A percentile compares a stretch with the other conserved stretches of the same genome.
phyloP scores from a whole-genome alignment of 805 yeast genomes.

The Limtongia smithiae region DNA sequence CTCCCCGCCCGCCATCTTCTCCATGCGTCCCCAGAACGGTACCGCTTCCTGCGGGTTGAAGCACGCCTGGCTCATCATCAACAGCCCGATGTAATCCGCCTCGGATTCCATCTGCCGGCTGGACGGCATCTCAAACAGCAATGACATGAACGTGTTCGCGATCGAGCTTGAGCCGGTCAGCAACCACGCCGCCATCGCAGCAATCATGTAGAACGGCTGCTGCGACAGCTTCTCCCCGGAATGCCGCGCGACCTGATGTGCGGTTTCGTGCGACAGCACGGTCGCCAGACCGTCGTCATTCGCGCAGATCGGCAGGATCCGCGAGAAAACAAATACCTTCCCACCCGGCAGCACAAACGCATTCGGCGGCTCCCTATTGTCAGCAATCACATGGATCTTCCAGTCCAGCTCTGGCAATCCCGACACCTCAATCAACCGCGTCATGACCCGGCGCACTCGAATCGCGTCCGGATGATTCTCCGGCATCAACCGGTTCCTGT shows the following conservation, averaged over 20 bases:
- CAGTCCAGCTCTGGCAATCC: conserved; percentile 47
- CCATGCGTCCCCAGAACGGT: conserved; percentile 82
- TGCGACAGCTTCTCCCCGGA: conserved; percentile 76
- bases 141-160: conserved; percentile 38
- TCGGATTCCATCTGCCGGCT: conserved; percentile 93
- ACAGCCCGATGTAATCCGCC: conserved; percentile 91
- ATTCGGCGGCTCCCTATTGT: conserved; percentile 76
- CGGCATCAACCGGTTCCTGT: conserved; percentile 54
- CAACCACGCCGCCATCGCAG: conserved; percentile 53
- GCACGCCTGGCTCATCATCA: conserved; percentile 89
- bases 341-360: conserved; percentile 97
- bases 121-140: conserved; percentile 73
- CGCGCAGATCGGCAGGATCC: conserved; percentile 70
- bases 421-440: conserved; percentile 49
- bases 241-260: conserved; percentile 92
- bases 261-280: conserved; percentile 86
- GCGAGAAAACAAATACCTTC: conserved; percentile 82
- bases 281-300: conserved; percentile 95
- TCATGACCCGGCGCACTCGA: conserved; percentile 60
- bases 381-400: conserved; percentile 76
- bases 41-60: conserved; percentile 73
- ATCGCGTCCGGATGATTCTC: conserved; percentile 55
- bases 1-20: conserved; percentile 34
- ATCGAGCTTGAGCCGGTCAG: conserved; percentile 58
- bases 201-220: conserved; percentile 62